phyloP scores from a whole-genome alignment of 108 stramenopile genomes.

The Fragilariopsis cylindrus region DNA sequence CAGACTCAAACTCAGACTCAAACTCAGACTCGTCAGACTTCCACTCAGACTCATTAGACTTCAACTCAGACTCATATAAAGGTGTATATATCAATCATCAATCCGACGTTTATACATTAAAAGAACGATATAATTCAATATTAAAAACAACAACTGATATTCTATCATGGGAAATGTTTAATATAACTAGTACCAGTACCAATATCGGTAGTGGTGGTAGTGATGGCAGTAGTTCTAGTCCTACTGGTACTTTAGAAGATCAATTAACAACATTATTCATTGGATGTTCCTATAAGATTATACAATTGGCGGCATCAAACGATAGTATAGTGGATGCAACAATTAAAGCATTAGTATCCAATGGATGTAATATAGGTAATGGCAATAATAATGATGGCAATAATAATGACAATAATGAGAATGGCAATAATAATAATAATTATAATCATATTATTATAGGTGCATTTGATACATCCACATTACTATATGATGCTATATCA shows the following conservation, averaged over 20 bases:
- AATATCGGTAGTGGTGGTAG: too few species aligned
- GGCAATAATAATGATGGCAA: not conserved
- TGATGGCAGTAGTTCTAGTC: too few species aligned
- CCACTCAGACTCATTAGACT: not conserved
- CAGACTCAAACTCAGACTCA: not conserved
- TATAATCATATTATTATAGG: not conserved
- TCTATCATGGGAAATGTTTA: not conserved
- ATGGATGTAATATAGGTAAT: slow-evolving; percentile 1
- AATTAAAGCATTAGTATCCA: not conserved
- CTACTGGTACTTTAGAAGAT: not conserved
- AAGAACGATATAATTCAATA: not conserved
- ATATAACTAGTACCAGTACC: not conserved
- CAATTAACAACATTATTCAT: not conserved
- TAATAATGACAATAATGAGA: too few species aligned
- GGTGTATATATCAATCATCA: slow-evolving; percentile 8
- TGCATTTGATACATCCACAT: not conserved
- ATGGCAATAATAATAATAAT: too few species aligned
- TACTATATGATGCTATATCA: slow-evolving; percentile 20
- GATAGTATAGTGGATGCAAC: not conserved
- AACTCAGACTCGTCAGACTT: not conserved
- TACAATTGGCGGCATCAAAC: not conserved
- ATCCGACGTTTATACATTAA: slow-evolving; percentile 1
- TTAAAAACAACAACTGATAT: not conserved
- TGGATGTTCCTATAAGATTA: not conserved
- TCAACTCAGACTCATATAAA: not conserved